Percentiles rank a stretch among this genome's conserved stretches.
Conservation (phyloP, 2,329 filamentous ascomycete species). For the Cladosporium sp. region DNA sequence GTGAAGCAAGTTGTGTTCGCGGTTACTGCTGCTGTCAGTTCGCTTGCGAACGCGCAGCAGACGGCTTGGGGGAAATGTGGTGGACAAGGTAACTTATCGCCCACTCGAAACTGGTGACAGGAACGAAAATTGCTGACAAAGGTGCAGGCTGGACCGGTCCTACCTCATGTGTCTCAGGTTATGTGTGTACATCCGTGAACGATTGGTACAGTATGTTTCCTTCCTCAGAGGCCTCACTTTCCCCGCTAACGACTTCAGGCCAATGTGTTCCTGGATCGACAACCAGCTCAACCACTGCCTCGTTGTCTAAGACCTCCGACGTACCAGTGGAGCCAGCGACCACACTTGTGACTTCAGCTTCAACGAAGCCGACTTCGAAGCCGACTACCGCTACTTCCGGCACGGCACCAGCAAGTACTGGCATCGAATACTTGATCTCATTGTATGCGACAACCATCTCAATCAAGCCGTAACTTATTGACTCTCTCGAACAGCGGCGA, state of each 20-base stretch:
- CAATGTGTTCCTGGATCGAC: conserved; percentile 9
- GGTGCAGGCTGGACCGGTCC: background rate
- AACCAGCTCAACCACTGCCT: background rate
- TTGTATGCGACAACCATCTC: background rate
- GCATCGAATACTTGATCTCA: conserved; percentile 10
- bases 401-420: background rate
- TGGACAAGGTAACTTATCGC: background rate
- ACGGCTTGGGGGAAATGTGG: conserved; percentile 11
- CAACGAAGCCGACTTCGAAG: background rate
- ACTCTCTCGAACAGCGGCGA: conserved; percentile 47
- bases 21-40: background rate
- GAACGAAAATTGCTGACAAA: background rate
- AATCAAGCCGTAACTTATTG: conserved; percentile 17
- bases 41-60: background rate
- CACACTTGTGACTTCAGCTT: background rate
- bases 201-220: background rate
- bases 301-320: background rate
- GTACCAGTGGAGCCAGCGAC: background rate
- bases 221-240: no score
- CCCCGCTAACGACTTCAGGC: background rate
- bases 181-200: background rate
- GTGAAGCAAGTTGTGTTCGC: background rate
- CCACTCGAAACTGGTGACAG: background rate
- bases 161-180: background rate
- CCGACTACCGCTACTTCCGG: background rate